Evolutionary conservation across 2,329 filamentous ascomycete species (phyloP).

Genomic region (Kalaharituber pfeilii): DNA sequence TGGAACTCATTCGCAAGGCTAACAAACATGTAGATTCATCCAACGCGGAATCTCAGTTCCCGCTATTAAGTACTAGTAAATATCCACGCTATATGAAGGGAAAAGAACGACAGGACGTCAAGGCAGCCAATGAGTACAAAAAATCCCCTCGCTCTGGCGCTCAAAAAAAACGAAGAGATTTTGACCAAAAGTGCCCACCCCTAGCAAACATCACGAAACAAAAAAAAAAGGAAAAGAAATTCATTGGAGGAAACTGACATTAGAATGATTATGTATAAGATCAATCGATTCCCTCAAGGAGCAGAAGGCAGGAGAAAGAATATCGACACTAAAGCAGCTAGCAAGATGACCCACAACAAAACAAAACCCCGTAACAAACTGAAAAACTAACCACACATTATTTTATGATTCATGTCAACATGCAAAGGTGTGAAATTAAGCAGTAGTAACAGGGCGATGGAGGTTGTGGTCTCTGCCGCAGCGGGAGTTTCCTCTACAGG

Average conservation of each 20-base stretch:
- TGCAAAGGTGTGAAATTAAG: conserved; percentile 8
- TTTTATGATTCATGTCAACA: conserved; percentile 4
- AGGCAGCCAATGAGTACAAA: background rate
- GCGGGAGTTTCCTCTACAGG: conserved; percentile 7
- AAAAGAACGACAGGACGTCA: background rate
- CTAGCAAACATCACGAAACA: background rate
- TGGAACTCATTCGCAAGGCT: too few relatives aligned
- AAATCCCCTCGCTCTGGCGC: background rate
- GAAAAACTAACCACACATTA: conserved; percentile 2
- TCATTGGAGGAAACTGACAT: background rate
- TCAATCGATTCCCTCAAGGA: background rate
- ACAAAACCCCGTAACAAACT: background rate
- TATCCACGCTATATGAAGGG: background rate
- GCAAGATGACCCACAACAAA: background rate
- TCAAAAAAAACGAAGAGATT: background rate
- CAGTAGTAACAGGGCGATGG: conserved; percentile 3
- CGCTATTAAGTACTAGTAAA: background rate
- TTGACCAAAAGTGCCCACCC: background rate
- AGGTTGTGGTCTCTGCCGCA: conserved; percentile 6
- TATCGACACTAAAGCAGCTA: background rate
- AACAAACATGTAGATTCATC: background rate
- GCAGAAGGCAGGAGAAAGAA: conserved; percentile 1
- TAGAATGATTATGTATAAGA: background rate
- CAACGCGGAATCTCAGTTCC: background rate
- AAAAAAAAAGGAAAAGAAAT: background rate